Percentiles rank a stretch among this genome's conserved stretches.
These are phyloP conservation scores for Mortierella claussenii DNA, from an alignment of 192 early-diverging fungal genomes.

Conservation along the genomic window DNA sequence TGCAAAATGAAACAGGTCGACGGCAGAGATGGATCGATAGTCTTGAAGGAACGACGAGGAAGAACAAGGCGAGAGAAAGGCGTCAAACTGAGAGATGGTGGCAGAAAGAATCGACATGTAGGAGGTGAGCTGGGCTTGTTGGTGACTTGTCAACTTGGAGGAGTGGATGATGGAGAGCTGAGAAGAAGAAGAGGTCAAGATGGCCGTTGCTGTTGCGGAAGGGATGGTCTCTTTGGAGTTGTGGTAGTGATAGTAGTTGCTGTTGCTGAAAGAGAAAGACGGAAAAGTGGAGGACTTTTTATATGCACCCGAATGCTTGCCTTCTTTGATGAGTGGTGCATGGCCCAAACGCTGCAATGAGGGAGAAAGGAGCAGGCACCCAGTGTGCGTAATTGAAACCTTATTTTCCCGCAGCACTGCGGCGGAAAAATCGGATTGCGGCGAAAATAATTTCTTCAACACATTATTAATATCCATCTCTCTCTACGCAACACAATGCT, in stretches of 20 bases:
- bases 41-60: not conserved
- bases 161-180: slow-evolving; percentile 10
- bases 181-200: not conserved
- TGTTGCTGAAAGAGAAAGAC: too few species aligned
- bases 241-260: too few species aligned
- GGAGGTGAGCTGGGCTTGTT: slow-evolving; percentile 22
- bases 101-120: slow-evolving; percentile 29
- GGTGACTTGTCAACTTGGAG: slow-evolving; percentile 13
- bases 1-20: slow-evolving; percentile 23
- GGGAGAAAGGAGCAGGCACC: not conserved
- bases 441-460: too few species aligned
- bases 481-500: too few species aligned
- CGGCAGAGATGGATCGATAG: slow-evolving; percentile 2
- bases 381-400: not conserved
- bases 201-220: not conserved
- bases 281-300: too few species aligned
- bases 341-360: not conserved
- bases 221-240: too few species aligned
- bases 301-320: not conserved
- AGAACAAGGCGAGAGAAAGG: not conserved
- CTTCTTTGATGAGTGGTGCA: not conserved
- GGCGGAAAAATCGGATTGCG: too few species aligned
- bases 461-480: too few species aligned
- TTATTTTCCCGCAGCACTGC: slow-evolving; percentile 28
- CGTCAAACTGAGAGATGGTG: not conserved